These are phyloP conservation scores for Macaranga tanarius DNA, from an alignment of 441 rosid species.

Conservation along the genomic window DNA sequence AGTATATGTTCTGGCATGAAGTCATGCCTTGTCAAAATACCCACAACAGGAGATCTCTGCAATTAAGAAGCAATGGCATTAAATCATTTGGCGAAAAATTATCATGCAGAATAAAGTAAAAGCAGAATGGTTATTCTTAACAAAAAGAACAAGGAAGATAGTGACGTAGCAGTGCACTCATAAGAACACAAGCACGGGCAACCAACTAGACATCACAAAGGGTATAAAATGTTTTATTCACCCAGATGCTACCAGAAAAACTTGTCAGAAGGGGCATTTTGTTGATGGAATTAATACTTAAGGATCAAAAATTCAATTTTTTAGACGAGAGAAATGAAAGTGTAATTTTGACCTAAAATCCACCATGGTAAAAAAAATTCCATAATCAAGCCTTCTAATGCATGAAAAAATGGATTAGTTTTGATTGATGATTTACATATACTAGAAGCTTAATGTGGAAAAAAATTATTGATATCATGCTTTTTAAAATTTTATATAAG, in stretches of 20 bases:
- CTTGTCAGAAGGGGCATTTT: too few relatives aligned
- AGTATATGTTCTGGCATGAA: constrained; percentile 83
- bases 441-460: neutral
- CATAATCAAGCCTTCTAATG: neutral
- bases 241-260: too few relatives aligned
- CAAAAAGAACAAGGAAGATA: neutral
- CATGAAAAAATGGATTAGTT: neutral
- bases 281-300: too few relatives aligned
- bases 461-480: neutral
- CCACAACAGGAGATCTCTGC: constrained; percentile 76
- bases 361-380: neutral
- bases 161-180: neutral
- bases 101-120: neutral
- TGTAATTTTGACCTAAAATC: too few relatives aligned
- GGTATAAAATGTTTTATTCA: too few relatives aligned
- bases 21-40: constrained; percentile 82
- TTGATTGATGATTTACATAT: neutral
- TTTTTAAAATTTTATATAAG: neutral
- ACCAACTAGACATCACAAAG: neutral
- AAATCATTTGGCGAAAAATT: neutral
- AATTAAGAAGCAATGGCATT: constrained; percentile 17
- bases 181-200: neutral
- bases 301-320: too few relatives aligned
- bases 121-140: neutral
- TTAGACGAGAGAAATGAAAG: too few relatives aligned